Base-by-base conservation (phyloP, 148 eudicot species). In the Bassia scoparia region DNA sequence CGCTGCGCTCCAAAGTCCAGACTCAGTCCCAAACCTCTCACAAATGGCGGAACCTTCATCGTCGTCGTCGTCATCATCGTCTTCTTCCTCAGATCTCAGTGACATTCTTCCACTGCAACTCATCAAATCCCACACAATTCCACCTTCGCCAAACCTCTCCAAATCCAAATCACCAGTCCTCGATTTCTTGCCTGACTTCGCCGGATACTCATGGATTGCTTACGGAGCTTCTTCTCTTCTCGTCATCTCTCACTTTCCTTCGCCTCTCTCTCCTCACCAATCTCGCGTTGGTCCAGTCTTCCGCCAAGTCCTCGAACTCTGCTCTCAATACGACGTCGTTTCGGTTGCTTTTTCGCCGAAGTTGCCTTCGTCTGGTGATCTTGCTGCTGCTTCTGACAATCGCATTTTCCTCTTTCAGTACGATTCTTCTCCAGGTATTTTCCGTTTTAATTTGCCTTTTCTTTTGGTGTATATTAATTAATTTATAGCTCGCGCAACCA, bases 201-300 rank as follows among this genome's bases (percentile, higher is more conserved):
- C 85, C 75, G 96, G 97, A 0, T 65, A 89, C 89, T 83, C 99
- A 79, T 95, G 99, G 99, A 78, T 90, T 41, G 94, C 97, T 33
- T 95, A 95, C 67, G 99, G 89, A 58, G 96, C 97, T 30, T 80
- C 90, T 26, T 86, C 97, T 64, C 97, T 95, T 61, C 82, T 92
- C 64, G 97, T 95, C 64, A 81, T 95, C 75, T 87, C 93, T 72
- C 97, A 95, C 80, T 78, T 89, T 63, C 96, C 94, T 46, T 82
- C 86, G 18, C 89, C 96, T 75, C 74, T 86, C 52, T 81, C 83
- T 62, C 62, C 84, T 26, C 79, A 85, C 11, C 83, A 85, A 38
- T 70, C 85, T 20, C 68, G 31, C 35, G 68, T 84, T 49, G 87
- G 88, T 10, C 90, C 96, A 6, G 17, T 88, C 50, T 84, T 81